These are phyloP conservation scores for Metarhizium album DNA, from an alignment of 2,329 filamentous ascomycete genomes.

Conservation along the genomic window DNA sequence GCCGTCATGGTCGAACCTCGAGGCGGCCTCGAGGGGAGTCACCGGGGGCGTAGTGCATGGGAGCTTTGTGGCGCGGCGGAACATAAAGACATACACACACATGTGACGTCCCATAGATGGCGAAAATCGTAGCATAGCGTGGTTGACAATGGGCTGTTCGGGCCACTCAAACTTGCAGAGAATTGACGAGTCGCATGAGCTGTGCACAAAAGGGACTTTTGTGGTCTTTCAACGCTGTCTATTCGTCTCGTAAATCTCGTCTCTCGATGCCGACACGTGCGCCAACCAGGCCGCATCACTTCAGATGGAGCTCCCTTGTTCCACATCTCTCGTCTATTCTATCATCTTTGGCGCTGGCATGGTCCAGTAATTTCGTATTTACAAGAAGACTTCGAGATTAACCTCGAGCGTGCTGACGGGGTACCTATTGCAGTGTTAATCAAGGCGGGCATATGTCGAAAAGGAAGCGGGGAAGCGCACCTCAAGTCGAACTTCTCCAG, in stretches of 20 bases:
- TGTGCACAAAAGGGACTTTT: not conserved
- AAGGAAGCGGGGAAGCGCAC: slow-evolving; percentile 30
- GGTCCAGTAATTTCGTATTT: slow-evolving; percentile 12
- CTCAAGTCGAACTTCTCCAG: slow-evolving; percentile 87
- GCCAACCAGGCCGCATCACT: not conserved
- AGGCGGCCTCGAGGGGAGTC: not conserved
- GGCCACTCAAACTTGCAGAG: not conserved
- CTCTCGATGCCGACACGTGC: not conserved
- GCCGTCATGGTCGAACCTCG: not conserved
- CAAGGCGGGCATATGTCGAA: not conserved
- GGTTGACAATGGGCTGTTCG: not conserved
- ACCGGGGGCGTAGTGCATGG: not conserved
- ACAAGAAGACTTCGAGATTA: slow-evolving; percentile 90
- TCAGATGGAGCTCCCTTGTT: not conserved
- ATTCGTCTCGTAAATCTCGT: slow-evolving; percentile 17
- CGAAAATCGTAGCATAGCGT: not conserved
- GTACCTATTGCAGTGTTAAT: slow-evolving; percentile 42
- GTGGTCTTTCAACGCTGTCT: slow-evolving; percentile 1
- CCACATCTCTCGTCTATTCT: not conserved
- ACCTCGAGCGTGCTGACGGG: slow-evolving; percentile 91
- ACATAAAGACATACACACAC: not conserved
- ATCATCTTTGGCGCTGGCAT: not conserved
- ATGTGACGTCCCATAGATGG: not conserved
- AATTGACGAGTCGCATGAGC: not conserved
- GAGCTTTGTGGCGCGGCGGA: not conserved